These are phyloP conservation scores for Candida gigantensis DNA, from an alignment of 1,139 yeast genomes.

Conservation along the genomic window DNA sequence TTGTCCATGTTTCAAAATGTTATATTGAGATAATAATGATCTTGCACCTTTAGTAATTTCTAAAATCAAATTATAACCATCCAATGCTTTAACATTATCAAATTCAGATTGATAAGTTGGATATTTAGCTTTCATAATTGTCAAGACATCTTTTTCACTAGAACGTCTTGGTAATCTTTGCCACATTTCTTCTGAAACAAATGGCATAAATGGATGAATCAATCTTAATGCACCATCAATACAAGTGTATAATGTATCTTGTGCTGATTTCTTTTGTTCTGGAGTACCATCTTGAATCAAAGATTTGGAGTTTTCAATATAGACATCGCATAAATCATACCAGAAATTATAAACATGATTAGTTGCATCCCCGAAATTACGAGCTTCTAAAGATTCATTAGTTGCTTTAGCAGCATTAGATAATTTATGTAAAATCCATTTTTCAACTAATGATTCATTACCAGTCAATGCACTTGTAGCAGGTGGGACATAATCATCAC, in stretches of 20 bases:
- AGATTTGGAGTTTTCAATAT: slow-evolving; percentile 94
- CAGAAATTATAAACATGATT: slow-evolving; percentile 88
- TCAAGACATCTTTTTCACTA: slow-evolving; percentile 57
- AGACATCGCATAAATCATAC: slow-evolving; percentile 96
- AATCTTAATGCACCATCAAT: slow-evolving; percentile 87
- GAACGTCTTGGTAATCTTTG: slow-evolving; percentile 93
- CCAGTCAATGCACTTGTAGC: slow-evolving; percentile 64
- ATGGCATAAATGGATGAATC: slow-evolving; percentile 99
- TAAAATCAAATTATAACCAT: slow-evolving; percentile 79
- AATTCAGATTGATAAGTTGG: slow-evolving; percentile 67
- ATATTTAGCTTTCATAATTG: slow-evolving; percentile 80
- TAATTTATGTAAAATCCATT: slow-evolving; percentile 92
- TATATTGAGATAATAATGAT: slow-evolving; percentile 87
- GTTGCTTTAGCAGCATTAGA: slow-evolving; percentile 67
- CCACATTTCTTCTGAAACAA: slow-evolving; percentile 96
- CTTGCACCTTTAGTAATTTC: slow-evolving; percentile 90
- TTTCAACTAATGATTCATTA: slow-evolving; percentile 87
- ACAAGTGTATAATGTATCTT: slow-evolving; percentile 90
- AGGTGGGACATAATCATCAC: slow-evolving; percentile 84
- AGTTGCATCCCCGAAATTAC: slow-evolving; percentile 90
- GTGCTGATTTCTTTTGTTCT: slow-evolving; percentile 83
- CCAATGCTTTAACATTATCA: slow-evolving; percentile 62
- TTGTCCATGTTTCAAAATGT: slow-evolving; percentile 83
- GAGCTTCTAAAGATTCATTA: slow-evolving; percentile 67
- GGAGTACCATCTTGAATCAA: slow-evolving; percentile 89